These are phyloP conservation scores for Myxozyma kluyveri DNA, from an alignment of 805 yeast genomes.

Conservation along the genomic window DNA sequence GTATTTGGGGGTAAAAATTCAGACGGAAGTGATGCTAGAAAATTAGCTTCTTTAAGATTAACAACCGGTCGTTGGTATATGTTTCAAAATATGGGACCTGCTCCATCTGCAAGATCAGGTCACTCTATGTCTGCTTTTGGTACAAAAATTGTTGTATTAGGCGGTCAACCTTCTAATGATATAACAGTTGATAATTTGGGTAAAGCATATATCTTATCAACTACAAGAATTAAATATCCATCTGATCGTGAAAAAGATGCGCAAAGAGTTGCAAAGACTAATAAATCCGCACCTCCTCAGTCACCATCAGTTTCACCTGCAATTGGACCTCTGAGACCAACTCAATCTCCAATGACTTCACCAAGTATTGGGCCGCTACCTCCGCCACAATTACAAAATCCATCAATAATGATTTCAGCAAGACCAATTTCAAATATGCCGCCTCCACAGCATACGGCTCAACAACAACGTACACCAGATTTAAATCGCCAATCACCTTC, in stretches of 20 bases:
- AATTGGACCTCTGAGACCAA: not conserved
- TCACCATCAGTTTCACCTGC: not conserved
- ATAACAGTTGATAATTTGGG: constrained; percentile 50
- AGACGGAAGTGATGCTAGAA: constrained; percentile 64
- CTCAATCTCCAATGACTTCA: constrained; percentile 10
- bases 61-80: constrained; percentile 70
- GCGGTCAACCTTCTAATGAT: constrained; percentile 66
- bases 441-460: constrained; percentile 1
- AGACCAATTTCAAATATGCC: too few relatives aligned
- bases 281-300: too few relatives aligned
- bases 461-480: not conserved
- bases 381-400: not conserved
- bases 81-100: constrained; percentile 51
- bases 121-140: constrained; percentile 73
- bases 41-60: constrained; percentile 73
- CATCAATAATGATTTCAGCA: too few relatives aligned
- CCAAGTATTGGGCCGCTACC: constrained; percentile 5
- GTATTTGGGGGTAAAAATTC: constrained; percentile 86
- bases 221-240: constrained; percentile 46
- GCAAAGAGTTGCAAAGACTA: too few relatives aligned
- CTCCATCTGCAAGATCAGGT: constrained; percentile 86
- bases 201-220: constrained; percentile 60
- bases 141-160: constrained; percentile 77
- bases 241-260: constrained; percentile 37
- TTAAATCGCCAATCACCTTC: not conserved